Evolutionary conservation across 1,284 basidiomycete species (phyloP), one percentile per base, ranked within the genome.

Genomic region (Mixia osmundae): DNA sequence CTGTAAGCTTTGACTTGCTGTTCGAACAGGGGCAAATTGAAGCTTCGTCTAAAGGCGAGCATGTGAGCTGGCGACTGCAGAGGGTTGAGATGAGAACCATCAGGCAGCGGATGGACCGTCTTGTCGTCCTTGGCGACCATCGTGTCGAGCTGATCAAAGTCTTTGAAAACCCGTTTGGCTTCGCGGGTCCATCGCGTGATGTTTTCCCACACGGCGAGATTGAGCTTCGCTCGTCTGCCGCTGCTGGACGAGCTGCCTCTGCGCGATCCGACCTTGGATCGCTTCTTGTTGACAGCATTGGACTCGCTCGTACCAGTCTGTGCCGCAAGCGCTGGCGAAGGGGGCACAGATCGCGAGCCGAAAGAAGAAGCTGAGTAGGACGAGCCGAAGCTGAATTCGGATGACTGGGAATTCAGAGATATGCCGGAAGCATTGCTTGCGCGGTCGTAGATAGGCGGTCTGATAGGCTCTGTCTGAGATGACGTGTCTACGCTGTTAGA

Each of bases 1-100:
- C 74, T 62, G 54, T 79, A 83, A 25, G 57, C 60, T 37, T 61
- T 57, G 71, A 78, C 76, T 43, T 68, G 64, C 26, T 56, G 50
- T 47, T 60, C 58, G 54, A 82, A 78, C n/a, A 50, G 47, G 25
- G 67, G 64, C 26, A 83, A 57, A 41, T 52, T 48, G 11, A 48
- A 39, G 8, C 45, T 26, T 20, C 30, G 26, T 21, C 30, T 42
- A 12, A 26, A 35, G 14, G 40, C 42, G 10, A 31, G 21, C 10
- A 41, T 25, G 8, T 33, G 20, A n/a, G 39, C 35, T 4, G 39
- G 42, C 15, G 39, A 37, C 11, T 37, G 25, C 28, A 41, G 24
- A n/a, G 42, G 42, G 25, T 33, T 35, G 21, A 38, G 18, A 11
- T 16, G 34, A 37, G 20, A 14, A 14, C 12, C 29, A n/a, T n/a